These are phyloP conservation scores for Sporobolomyces pararoseus DNA, from an alignment of 768 basidiomycete genomes.

Conservation along the genomic window DNA sequence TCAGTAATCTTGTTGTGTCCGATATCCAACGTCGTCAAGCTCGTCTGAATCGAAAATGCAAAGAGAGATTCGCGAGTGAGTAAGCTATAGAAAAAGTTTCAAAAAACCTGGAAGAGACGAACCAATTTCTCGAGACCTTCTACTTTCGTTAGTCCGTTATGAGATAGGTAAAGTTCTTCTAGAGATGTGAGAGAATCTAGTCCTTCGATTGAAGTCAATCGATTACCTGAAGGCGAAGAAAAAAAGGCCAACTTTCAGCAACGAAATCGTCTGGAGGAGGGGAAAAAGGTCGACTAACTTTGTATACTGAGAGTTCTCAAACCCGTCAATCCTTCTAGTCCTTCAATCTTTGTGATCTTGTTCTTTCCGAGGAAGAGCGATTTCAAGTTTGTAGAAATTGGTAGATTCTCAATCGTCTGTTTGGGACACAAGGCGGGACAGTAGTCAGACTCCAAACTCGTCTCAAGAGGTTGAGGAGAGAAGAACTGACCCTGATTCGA, in stretches of 20 bases:
- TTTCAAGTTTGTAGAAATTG: slow-evolving; percentile 68
- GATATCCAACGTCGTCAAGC: slow-evolving; percentile 79
- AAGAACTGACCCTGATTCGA: slow-evolving; percentile 67
- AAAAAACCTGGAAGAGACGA: neutral
- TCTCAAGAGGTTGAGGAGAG: too few relatives aligned
- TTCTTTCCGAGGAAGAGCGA: slow-evolving; percentile 98
- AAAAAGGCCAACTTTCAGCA: slow-evolving; percentile 49
- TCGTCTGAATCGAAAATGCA: slow-evolving; percentile 50
- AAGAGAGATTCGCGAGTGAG: too few relatives aligned
- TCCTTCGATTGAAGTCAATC: slow-evolving; percentile 80
- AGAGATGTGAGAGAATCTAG: slow-evolving; percentile 68
- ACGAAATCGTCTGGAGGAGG: too few relatives aligned
- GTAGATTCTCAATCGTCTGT: slow-evolving; percentile 80
- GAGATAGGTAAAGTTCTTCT: slow-evolving; percentile 87
- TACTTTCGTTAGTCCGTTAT: slow-evolving; percentile 78
- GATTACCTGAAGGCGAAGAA: slow-evolving; percentile 58
- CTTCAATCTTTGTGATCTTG: slow-evolving; percentile 85
- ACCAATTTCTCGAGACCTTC: slow-evolving; percentile 85
- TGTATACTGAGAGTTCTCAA: slow-evolving; percentile 84
- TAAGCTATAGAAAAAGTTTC: neutral
- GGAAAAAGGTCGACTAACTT: too few relatives aligned
- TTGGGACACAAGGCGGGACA: too few relatives aligned
- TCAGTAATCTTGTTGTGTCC: slow-evolving; percentile 75
- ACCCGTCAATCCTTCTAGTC: slow-evolving; percentile 64
- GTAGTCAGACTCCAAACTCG: too few relatives aligned